Evolutionary conservation across 371 early-diverging fungal genomes (phyloP), one percentile per base, ranked within the genome.

Genomic region (Apophysomyces variabilis): DNA sequence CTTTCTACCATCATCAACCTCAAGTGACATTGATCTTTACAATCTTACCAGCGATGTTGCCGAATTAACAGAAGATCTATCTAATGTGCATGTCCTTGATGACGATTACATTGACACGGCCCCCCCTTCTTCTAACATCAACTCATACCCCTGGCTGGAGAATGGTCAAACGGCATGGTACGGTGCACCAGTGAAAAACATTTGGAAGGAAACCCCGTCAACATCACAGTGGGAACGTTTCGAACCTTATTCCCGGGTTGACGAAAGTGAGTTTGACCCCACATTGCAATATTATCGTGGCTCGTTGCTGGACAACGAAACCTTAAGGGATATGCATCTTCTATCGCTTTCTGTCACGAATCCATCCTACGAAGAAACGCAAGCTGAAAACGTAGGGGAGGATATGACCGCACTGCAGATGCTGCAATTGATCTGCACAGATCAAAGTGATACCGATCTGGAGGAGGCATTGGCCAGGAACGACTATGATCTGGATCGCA

Each of bases 321-420:
- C 79, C 0, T 76, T 77, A 46, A 73, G 76, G 38, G 79, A 82
- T 39, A 77, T 82, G 68, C 69, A 77, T 54, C 60, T 56, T 21
- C 37, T 81, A 5, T 71, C 75, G 0, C 58, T 77, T 4, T 61
- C 74, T 4, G 67, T 71, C 2, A 69, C 71, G 0, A 71, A 72
- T 59, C 78, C 79, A 16, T 79, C 79, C 0, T 38, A 47, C 5
- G 82, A 79, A 64, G 79, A 79, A 44, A 57, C 68, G 5, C 69
- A 74, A 8, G 72, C 67, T 1, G 82, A 81, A 21, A 74, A 76
- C 44, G 74, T 79, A 1, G 83, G 61, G 16, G 74, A 82, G 54
- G 85, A 85, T 61, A 87, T 87, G 86, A 80, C 85, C 0, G 76
- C 84, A 0, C 59, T 86, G 16, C 85, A 87, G 64, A 83, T 86